phyloP scores from a whole-genome alignment of 2,329 filamentous ascomycete species.

The Aspergillus floridensis region DNA sequence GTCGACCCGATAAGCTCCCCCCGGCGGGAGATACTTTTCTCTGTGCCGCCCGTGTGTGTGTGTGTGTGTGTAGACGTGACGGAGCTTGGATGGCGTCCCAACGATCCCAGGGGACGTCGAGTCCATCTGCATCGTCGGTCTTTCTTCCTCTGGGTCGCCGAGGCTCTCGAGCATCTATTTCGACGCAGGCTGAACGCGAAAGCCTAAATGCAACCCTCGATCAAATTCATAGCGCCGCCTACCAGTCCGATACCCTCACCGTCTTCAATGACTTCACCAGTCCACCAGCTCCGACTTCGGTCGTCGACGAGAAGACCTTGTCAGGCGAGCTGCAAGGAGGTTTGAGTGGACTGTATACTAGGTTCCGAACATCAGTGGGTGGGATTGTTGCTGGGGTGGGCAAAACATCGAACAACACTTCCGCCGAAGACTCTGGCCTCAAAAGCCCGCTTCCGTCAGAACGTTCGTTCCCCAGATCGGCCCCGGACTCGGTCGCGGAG shows the following conservation, averaged over 20 bases:
- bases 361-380: slow-evolving; percentile 78
- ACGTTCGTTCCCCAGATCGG: slow-evolving; percentile 25
- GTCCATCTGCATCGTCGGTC: slow-evolving; percentile 46
- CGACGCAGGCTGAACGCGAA: slow-evolving; percentile 64
- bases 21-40: background rate
- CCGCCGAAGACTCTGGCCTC: slow-evolving; percentile 23
- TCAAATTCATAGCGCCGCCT: slow-evolving; percentile 86
- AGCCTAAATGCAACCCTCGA: slow-evolving; percentile 75
- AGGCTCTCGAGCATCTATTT: slow-evolving; percentile 51
- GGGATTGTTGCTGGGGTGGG: slow-evolving; percentile 47
- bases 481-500: slow-evolving; percentile 25
- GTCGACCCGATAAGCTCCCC: slow-evolving; percentile 1
- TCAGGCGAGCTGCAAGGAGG: slow-evolving; percentile 78
- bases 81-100: slow-evolving; percentile 35
- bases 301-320: slow-evolving; percentile 66
- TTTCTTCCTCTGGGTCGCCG: slow-evolving; percentile 47
- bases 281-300: slow-evolving; percentile 60
- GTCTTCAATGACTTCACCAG: slow-evolving; percentile 88
- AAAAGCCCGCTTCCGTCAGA: slow-evolving; percentile 29
- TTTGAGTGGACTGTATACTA: slow-evolving; percentile 82
- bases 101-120: slow-evolving; percentile 38
- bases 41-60: background rate
- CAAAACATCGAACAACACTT: slow-evolving; percentile 30
- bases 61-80: slow-evolving; percentile 10
- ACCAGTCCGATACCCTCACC: slow-evolving; percentile 77